Evolutionary conservation across 352 stramenopile species (phyloP), one percentile per base, ranked within the genome.

Genomic region (Phytophthora gonapodyides): DNA sequence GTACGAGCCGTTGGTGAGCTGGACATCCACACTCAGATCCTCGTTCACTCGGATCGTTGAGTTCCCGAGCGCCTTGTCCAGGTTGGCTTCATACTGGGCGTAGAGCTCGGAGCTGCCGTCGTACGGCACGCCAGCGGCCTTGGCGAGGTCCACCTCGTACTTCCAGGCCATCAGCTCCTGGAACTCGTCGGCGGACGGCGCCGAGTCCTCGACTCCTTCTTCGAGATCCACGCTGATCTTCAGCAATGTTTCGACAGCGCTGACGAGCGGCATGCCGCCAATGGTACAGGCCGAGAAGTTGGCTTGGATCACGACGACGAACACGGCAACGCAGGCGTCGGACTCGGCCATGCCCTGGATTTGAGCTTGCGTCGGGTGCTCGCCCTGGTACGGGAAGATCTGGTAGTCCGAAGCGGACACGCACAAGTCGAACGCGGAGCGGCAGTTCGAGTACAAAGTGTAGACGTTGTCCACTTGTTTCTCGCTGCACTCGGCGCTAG

Each of bases 371-470:
- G 65, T 87, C 21, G 80, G 74, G n/a, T 77, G 61, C n/a, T 67
- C 49, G 6, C 78, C 80, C 21, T 61, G 57, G 61, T 76, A 85
- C 16, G 80, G 80, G 61, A 85, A 89, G 46, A 89, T 84, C 56
- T 84, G 76, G 65, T 88, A 89, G 40, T 78, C 44, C 9, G 71
- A 72, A 19, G 80, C 76, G 5, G 46, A 46, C 11, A 88, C 76
- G 49, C 80, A 89, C 54, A 83, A 47, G 47, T 85, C 72, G 44
- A 87, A 87, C 10, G 84, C 76, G 19, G 61, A 71, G 9, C 70
- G 73, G 67, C 81, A 85, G 62, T 84, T 81, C 19, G 64, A 60
- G 64, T 89, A 89, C 48, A 89, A 75, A 19, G 56, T 64, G 61
- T 80, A 74, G 27, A 83, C 61, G 13, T 70, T 76, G 40, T 85